phyloP scores from a whole-genome alignment of 352 stramenopile genomes.

The Blastocystis sp. region DNA sequence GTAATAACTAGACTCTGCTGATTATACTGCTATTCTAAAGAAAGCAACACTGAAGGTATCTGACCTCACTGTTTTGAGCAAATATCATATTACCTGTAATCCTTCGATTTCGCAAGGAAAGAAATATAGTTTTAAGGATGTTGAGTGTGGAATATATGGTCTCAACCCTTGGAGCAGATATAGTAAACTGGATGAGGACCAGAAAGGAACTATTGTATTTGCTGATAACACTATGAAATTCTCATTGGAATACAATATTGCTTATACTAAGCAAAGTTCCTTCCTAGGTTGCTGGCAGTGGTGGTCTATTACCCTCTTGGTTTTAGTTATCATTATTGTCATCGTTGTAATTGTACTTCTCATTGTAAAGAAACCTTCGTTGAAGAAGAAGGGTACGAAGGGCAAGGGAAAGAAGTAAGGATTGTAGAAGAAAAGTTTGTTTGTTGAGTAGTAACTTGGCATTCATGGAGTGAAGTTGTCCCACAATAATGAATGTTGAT shows the following conservation, averaged over 20 bases:
- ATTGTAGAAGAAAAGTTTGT: background rate
- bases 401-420: background rate
- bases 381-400: background rate
- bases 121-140: background rate
- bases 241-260: background rate
- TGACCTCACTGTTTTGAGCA: background rate
- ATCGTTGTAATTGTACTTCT: background rate
- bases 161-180: background rate
- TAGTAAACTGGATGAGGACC: background rate
- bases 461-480: too few relatives aligned
- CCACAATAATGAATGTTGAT: background rate
- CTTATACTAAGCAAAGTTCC: background rate
- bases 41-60: background rate
- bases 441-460: background rate
- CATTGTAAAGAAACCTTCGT: background rate
- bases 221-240: background rate
- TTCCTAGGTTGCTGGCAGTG: constrained; percentile 28
- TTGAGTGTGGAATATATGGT: background rate
- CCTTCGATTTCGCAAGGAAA: background rate
- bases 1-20: background rate
- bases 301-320: background rate
- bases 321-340: background rate
- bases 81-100: background rate
- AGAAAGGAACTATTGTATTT: background rate
- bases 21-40: background rate